Evolutionary conservation across 768 basidiomycete species (phyloP).

Genomic region (Tricholomella constricta): DNA sequence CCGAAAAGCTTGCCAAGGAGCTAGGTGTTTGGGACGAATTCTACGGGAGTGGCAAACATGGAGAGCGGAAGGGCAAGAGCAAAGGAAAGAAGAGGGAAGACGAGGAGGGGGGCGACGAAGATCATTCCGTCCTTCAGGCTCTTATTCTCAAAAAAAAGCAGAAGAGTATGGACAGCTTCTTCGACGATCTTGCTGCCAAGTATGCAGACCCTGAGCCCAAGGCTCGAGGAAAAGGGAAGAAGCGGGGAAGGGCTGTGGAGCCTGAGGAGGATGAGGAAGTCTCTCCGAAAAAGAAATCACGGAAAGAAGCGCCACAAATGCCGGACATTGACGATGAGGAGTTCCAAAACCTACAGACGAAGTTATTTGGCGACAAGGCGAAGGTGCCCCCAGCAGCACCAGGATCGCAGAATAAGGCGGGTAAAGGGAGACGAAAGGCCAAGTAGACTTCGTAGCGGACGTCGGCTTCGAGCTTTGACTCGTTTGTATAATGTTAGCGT

Average conservation of each 20-base stretch:
- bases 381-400: constrained; percentile 27
- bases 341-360: constrained; percentile 61
- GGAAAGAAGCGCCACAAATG: constrained; percentile 34
- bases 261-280: constrained; percentile 44
- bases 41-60: constrained; percentile 74
- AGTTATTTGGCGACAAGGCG: constrained; percentile 49
- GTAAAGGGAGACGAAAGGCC: constrained; percentile 26
- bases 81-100: constrained; percentile 46
- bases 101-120: constrained; percentile 51
- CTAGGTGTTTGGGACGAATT: constrained; percentile 95
- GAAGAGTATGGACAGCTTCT: constrained; percentile 68
- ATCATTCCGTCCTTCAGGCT: constrained; percentile 72
- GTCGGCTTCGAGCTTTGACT: neutral
- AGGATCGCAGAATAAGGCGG: constrained; percentile 29
- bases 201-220: constrained; percentile 58
- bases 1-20: constrained; percentile 81
- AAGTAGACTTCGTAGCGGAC: constrained; percentile 26
- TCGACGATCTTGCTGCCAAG: constrained; percentile 75
- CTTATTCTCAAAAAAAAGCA: constrained; percentile 76
- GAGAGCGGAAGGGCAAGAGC: constrained; percentile 55
- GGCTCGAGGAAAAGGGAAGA: constrained; percentile 55
- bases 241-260: constrained; percentile 45
- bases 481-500: too few species aligned
- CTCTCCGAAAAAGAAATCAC: constrained; percentile 54
- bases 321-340: constrained; percentile 70